Percentiles rank a stretch among this genome's conserved stretches.
Evolutionary conservation across 371 early-diverging fungal genomes (phyloP).

Genomic region (Mortierella sp.): DNA sequence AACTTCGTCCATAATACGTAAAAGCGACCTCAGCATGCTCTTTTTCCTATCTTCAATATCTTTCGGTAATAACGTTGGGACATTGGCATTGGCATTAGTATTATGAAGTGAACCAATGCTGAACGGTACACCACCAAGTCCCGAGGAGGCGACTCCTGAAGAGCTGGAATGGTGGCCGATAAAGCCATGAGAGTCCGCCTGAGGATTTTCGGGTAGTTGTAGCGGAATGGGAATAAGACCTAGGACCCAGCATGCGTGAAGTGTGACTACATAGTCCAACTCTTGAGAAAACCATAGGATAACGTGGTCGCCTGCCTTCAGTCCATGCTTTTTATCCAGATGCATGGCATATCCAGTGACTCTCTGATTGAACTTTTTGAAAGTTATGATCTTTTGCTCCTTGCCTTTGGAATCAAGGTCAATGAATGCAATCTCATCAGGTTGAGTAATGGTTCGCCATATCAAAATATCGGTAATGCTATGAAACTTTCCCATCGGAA

Average conservation of each 20-base stretch:
- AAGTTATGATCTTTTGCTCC: slow-evolving; percentile 73
- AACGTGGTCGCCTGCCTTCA: slow-evolving; percentile 72
- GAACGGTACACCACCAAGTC: background rate
- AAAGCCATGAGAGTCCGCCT: background rate
- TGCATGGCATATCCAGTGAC: slow-evolving; percentile 76
- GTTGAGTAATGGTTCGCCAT: slow-evolving; percentile 75
- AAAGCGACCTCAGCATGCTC: slow-evolving; percentile 60
- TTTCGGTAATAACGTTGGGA: slow-evolving; percentile 4
- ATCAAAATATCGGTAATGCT: slow-evolving; percentile 77
- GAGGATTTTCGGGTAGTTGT: slow-evolving; percentile 67
- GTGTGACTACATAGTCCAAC: slow-evolving; percentile 75
- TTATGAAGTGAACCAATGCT: background rate
- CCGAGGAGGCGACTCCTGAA: background rate
- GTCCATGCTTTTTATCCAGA: slow-evolving; percentile 64
- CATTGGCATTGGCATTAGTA: background rate
- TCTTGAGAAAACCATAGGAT: slow-evolving; percentile 77
- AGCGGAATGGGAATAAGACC: slow-evolving; percentile 84
- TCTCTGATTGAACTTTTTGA: slow-evolving; percentile 76
- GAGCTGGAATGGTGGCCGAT: background rate
- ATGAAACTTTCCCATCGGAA: slow-evolving; percentile 71
- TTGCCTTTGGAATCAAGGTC: slow-evolving; percentile 69
- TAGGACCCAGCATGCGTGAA: slow-evolving; percentile 86
- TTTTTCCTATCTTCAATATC: slow-evolving; percentile 30
- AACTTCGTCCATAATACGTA: slow-evolving; percentile 73
- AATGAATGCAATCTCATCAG: slow-evolving; percentile 78